Base-by-base conservation (phyloP, 176 grass and related monocot genomes). In the Urochloa ruziziensis region DNA sequence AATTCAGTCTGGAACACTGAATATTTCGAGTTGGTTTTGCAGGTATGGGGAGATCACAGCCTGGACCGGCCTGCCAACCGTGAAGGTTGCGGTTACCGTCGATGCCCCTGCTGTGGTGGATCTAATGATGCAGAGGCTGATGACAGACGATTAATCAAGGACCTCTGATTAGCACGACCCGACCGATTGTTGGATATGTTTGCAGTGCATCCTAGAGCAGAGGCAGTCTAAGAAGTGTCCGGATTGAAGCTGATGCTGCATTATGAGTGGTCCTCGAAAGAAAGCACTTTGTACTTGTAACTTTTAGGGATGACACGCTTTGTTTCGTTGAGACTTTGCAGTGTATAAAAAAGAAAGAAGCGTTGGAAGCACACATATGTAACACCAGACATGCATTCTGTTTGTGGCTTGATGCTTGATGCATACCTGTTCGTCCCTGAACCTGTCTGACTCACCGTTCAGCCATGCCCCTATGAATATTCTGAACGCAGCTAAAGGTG, bases 61-160 rank as follows among this genome's bases (percentile, higher is more conserved):
- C 29, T 98, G 96, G 96, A 87, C 32, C 18, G 82, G 66, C 53
- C 90, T 88, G 82, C 93, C 93, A 0, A 93, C 85, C 1, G 80
- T 98, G 74, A 95, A 95, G 84, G 87, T 98, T 89, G 93, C 96
- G 53, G 96, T 93, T 21, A 98, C 96, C 1, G 93, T 98, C 2
- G 93, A 98, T 78, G 89, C 96, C 10, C 87, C 92, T 0, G 59
- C 91, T 0, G 67, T 93, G 0, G 79, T 93, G 29, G 82, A 95
- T 53, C 73, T 98, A 44, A 82, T 95, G 36, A 91, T 93, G 90
- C 84, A 95, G 67, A 91, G 96, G 56, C 91, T 98, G 62, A 84
- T 85, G 73, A 63, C 19, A 1, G 88, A 86, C 30, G 72, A 77
- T 37, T 86, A 65, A 59, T 5, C 52, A 23, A 57, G 16, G 19